Conservation (phyloP, 306 rosid genomes). For the Dryas alaskensis region DNA sequence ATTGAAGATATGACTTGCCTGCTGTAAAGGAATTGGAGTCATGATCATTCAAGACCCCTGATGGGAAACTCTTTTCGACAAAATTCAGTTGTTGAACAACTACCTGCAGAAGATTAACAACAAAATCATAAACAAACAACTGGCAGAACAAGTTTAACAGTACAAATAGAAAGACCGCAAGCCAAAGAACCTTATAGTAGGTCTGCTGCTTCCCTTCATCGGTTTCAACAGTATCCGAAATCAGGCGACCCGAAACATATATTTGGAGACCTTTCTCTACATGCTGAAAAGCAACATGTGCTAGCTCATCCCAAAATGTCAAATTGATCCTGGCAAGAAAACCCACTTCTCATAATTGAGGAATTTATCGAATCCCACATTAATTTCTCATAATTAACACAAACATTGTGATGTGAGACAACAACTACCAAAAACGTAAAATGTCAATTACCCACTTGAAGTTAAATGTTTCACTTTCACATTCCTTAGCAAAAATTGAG, state of each 20-base stretch:
- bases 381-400: background rate
- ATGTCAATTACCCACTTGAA: background rate
- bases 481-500: background rate
- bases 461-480: background rate
- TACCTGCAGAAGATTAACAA: conserved; percentile 47
- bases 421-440: background rate
- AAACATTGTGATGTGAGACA: background rate
- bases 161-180: background rate
- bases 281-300: conserved; percentile 72
- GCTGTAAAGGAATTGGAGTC: conserved; percentile 43
- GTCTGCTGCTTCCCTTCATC: conserved; percentile 74
- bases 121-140: conserved; percentile 17
- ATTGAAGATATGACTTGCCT: conserved; percentile 40
- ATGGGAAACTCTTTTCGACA: conserved; percentile 49
- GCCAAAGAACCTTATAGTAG: conserved; percentile 71
- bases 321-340: conserved; percentile 51
- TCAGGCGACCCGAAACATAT: conserved; percentile 73
- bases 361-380: background rate
- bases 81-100: conserved; percentile 82
- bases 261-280: conserved; percentile 73
- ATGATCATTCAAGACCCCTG: conserved; percentile 36
- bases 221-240: conserved; percentile 64
- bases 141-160: background rate
- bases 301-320: conserved; percentile 92
- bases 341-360: background rate